phyloP scores from a whole-genome alignment of 768 basidiomycete species.

The Lactarius akahatsu region DNA sequence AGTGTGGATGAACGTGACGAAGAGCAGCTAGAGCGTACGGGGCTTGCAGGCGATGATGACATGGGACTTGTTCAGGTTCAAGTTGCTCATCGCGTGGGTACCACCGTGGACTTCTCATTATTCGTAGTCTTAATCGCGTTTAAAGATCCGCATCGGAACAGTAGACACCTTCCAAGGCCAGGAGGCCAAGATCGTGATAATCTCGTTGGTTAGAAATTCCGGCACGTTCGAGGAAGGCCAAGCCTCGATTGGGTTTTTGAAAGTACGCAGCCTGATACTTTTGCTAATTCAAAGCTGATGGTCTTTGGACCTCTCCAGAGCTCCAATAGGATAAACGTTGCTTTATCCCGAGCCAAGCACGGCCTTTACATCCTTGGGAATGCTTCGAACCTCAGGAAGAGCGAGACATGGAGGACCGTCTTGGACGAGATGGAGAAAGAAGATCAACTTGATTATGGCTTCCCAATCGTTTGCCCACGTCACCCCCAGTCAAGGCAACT shows the following conservation, averaged over 20 bases:
- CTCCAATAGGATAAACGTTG: slow-evolving; percentile 47
- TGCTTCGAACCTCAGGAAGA: slow-evolving; percentile 51
- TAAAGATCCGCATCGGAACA: slow-evolving; percentile 67
- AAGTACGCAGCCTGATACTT: slow-evolving; percentile 40
- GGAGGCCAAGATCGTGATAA: slow-evolving; percentile 69
- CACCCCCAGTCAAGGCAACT: slow-evolving; percentile 11
- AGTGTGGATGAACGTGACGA: slow-evolving; percentile 70
- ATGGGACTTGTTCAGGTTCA: slow-evolving; percentile 46
- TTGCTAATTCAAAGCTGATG: slow-evolving; percentile 35
- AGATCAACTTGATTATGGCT: slow-evolving; percentile 31
- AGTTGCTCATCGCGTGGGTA: slow-evolving; percentile 53
- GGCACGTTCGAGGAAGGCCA: slow-evolving; percentile 45
- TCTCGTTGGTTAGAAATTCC: slow-evolving; percentile 72
- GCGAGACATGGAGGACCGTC: slow-evolving; percentile 57
- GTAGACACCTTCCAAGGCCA: slow-evolving; percentile 81
- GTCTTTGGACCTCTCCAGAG: slow-evolving; percentile 32
- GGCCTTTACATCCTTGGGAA: slow-evolving; percentile 76
- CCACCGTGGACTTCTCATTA: not conserved
- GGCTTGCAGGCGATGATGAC: slow-evolving; percentile 41
- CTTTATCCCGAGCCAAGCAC: slow-evolving; percentile 70
- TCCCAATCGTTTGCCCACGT: slow-evolving; percentile 27
- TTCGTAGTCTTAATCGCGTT: not conserved
- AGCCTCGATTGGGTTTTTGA: slow-evolving; percentile 66
- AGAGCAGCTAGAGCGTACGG: slow-evolving; percentile 53
- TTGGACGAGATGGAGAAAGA: slow-evolving; percentile 53